phyloP scores from a whole-genome alignment of 1,284 basidiomycete species.

The Coniferiporia weirii region DNA sequence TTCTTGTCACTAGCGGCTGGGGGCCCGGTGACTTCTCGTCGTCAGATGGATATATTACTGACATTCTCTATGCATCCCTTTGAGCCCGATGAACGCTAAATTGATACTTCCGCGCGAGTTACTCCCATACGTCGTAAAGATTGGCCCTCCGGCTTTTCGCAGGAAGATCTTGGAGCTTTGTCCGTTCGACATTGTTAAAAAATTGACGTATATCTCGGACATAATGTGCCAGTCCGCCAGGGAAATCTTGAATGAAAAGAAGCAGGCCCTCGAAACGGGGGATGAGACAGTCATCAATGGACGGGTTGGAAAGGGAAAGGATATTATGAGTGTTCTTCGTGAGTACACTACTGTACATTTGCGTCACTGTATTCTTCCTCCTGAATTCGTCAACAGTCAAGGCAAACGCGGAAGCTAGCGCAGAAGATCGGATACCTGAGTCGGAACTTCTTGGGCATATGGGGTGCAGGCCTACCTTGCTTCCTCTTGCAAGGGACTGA shows the following conservation, averaged over 20 bases:
- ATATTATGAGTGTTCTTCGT: slow-evolving; percentile 32
- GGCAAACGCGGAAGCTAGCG: slow-evolving; percentile 26
- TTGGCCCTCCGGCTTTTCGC: slow-evolving; percentile 14
- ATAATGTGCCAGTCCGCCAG: slow-evolving; percentile 6
- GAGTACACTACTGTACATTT: slow-evolving; percentile 6
- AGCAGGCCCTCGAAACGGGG: slow-evolving; percentile 20
- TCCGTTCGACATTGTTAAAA: slow-evolving; percentile 5
- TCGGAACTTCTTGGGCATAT: slow-evolving; percentile 30
- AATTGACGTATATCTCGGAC: background rate
- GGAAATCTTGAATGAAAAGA: slow-evolving; percentile 20
- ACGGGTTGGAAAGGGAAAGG: slow-evolving; percentile 26
- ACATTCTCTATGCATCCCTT: too few species aligned
- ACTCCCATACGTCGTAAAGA: slow-evolving; percentile 3
- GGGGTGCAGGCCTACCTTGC: slow-evolving; percentile 21
- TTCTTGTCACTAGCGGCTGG: background rate
- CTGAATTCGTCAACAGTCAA: slow-evolving; percentile 21
- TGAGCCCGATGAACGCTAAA: slow-evolving; percentile 5
- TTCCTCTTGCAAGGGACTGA: background rate
- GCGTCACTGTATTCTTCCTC: background rate
- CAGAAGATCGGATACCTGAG: slow-evolving; percentile 28
- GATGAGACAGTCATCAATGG: slow-evolving; percentile 22
- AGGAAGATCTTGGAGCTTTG: slow-evolving; percentile 12
- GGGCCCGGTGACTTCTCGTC: too few species aligned
- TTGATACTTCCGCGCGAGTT: slow-evolving; percentile 9
- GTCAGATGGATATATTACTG: too few species aligned